Conservation (phyloP, 2,329 filamentous ascomycete genomes). For the Apiospora phragmitis region DNA sequence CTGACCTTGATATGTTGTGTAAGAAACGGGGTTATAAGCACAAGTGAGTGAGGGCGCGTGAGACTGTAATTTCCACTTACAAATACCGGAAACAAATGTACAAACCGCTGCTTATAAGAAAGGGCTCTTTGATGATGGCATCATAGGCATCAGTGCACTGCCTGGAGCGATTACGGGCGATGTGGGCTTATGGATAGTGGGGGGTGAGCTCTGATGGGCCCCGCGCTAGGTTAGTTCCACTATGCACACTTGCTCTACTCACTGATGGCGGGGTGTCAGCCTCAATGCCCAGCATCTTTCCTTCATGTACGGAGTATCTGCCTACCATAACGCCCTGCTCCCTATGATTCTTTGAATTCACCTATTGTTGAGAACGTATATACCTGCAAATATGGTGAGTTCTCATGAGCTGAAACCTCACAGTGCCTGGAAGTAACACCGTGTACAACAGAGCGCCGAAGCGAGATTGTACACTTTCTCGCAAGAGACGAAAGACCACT, state of each 20-base stretch:
- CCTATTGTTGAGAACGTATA: background rate
- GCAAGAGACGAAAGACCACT: slow-evolving; percentile 80
- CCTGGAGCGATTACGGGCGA: background rate
- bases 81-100: background rate
- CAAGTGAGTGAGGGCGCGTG: too few relatives aligned
- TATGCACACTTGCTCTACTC: background rate
- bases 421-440: background rate
- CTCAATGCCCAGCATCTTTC: background rate
- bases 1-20: background rate
- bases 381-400: background rate
- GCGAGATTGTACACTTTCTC: slow-evolving; percentile 91
- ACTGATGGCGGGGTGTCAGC: slow-evolving; percentile 1
- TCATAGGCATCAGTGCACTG: background rate
- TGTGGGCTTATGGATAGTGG: slow-evolving; percentile 4
- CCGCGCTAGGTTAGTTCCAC: background rate
- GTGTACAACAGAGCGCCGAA: slow-evolving; percentile 64
- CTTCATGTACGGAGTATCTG: background rate
- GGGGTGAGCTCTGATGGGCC: background rate
- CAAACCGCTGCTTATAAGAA: background rate
- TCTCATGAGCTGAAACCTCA: background rate
- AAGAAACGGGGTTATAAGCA: background rate
- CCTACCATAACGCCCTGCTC: background rate
- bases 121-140: background rate
- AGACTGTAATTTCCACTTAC: background rate
- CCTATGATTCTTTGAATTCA: background rate